Conservation (phyloP, 306 rosid genomes). For the Coriaria nepalensis region DNA sequence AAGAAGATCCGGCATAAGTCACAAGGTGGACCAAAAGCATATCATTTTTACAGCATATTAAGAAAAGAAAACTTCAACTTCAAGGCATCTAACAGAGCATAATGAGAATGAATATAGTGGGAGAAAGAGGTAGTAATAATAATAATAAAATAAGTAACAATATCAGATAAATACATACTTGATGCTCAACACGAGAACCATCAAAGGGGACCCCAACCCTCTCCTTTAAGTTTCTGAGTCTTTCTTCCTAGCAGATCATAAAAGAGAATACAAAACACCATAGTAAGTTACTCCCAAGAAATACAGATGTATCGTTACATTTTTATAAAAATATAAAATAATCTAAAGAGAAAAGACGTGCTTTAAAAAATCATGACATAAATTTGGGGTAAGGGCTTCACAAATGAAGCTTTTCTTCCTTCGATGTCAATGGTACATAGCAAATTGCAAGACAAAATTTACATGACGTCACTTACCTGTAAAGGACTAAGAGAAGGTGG, state of each 20-base stretch:
- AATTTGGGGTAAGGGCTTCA: too few relatives aligned
- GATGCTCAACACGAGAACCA: constrained; percentile 74
- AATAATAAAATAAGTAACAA: not conserved
- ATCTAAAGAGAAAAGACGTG: too few relatives aligned
- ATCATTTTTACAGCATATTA: not conserved
- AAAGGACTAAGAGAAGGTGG: constrained; percentile 46
- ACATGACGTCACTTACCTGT: constrained; percentile 42
- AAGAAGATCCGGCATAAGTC: not conserved
- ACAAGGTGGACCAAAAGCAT: not conserved
- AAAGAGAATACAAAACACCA: constrained; percentile 4
- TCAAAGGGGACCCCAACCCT: constrained; percentile 81
- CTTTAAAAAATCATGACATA: too few relatives aligned
- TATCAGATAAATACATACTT: constrained; percentile 31
- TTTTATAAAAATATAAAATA: too few relatives aligned
- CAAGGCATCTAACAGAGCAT: not conserved
- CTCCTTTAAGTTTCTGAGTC: constrained; percentile 39
- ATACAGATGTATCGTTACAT: too few relatives aligned
- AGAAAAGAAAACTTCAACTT: constrained; percentile 5
- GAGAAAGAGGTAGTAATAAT: not conserved
- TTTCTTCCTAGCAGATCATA: constrained; percentile 51
- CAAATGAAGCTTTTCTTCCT: too few relatives aligned
- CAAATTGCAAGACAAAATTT: constrained; percentile 7
- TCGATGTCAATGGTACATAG: not conserved
- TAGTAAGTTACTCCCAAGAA: not conserved
- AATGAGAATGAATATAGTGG: not conserved